These are phyloP conservation scores for Liquidambar formosana DNA, from an alignment of 164 flowering plant genomes.

Conservation along the genomic window DNA sequence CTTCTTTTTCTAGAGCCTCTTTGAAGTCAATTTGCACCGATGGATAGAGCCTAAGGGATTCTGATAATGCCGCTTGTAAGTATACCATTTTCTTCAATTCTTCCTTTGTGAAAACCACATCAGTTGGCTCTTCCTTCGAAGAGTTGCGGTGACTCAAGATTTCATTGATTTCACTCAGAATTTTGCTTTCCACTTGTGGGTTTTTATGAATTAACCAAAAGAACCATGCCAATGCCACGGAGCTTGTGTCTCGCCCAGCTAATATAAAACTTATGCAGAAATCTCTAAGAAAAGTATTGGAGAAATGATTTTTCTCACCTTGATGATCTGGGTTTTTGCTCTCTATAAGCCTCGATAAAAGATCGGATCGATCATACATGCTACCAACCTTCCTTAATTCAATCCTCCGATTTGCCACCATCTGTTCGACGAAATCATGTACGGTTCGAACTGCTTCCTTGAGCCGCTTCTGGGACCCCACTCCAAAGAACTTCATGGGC, in stretches of 20 bases:
- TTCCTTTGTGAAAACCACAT: too few relatives aligned
- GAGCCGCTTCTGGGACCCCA: slow-evolving; percentile 36
- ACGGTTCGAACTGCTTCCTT: slow-evolving; percentile 24
- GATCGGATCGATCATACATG: slow-evolving; percentile 35
- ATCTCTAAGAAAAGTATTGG: slow-evolving; percentile 45
- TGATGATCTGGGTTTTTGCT: slow-evolving; percentile 3
- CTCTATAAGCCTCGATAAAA: slow-evolving; percentile 50
- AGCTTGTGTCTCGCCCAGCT: slow-evolving; percentile 75
- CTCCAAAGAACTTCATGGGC: slow-evolving; percentile 16
- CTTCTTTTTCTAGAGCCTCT: slow-evolving; percentile 49
- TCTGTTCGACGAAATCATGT: slow-evolving; percentile 46
- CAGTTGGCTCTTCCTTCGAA: slow-evolving; percentile 26
- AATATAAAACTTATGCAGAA: slow-evolving; percentile 63
- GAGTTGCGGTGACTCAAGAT: slow-evolving; percentile 15
- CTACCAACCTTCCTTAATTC: slow-evolving; percentile 22
- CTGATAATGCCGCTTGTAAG: slow-evolving; percentile 59
- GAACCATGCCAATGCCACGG: slow-evolving; percentile 70
- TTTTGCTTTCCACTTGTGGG: slow-evolving; percentile 42
- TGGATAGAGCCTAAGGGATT: slow-evolving; percentile 59
- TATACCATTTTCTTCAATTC: slow-evolving; percentile 52
- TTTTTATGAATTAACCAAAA: slow-evolving; percentile 55
- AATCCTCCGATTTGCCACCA: slow-evolving; percentile 34
- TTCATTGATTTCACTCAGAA: slow-evolving; percentile 35
- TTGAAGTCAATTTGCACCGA: slow-evolving; percentile 56
- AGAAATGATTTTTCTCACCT: slow-evolving; percentile 14